phyloP scores from a whole-genome alignment of 495 filamentous ascomycete species.

The Hypoxylon lenormandii region DNA sequence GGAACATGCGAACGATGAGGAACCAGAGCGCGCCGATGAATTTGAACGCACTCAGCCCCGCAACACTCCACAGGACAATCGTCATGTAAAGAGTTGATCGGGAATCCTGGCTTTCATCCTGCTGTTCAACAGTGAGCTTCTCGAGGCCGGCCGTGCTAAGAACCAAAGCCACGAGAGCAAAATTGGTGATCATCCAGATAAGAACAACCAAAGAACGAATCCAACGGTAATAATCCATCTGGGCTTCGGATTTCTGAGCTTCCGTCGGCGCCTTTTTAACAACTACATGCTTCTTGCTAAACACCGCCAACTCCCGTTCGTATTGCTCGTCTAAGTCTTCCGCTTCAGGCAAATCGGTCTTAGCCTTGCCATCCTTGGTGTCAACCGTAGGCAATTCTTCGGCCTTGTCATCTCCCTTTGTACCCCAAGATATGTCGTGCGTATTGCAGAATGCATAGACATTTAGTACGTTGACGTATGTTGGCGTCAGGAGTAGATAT shows the following conservation, averaged over 20 bases:
- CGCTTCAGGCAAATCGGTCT: constrained; percentile 90
- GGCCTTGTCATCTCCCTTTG: constrained; percentile 91
- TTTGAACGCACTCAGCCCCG: constrained; percentile 84
- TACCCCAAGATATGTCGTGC: constrained; percentile 97
- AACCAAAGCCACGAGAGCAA: constrained; percentile 88
- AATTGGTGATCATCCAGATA: constrained; percentile 96
- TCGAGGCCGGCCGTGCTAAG: constrained; percentile 85
- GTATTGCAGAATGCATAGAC: constrained; percentile 99
- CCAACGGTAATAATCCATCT: constrained; percentile 98
- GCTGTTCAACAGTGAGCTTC: constrained; percentile 62
- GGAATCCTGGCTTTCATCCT: constrained; percentile 60
- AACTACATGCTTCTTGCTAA: constrained; percentile 72
- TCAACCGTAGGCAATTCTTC: constrained; percentile 83
- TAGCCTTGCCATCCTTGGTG: constrained; percentile 91
- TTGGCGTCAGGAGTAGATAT: constrained; percentile 94
- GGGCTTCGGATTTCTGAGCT: constrained; percentile 75
- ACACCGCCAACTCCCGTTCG: constrained; percentile 82
- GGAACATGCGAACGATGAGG: constrained; percentile 89
- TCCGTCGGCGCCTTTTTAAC: constrained; percentile 72
- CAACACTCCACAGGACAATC: constrained; percentile 92
- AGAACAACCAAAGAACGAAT: constrained; percentile 92
- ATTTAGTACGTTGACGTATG: constrained; percentile 96
- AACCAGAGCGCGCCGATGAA: constrained; percentile 95
- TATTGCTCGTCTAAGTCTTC: constrained; percentile 89
- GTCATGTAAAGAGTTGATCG: constrained; percentile 83